A percentile compares a stretch with the other conserved stretches of the same genome.
phyloP scores from a whole-genome alignment of 306 rosid genomes.

The Trichosanthes truncata region DNA sequence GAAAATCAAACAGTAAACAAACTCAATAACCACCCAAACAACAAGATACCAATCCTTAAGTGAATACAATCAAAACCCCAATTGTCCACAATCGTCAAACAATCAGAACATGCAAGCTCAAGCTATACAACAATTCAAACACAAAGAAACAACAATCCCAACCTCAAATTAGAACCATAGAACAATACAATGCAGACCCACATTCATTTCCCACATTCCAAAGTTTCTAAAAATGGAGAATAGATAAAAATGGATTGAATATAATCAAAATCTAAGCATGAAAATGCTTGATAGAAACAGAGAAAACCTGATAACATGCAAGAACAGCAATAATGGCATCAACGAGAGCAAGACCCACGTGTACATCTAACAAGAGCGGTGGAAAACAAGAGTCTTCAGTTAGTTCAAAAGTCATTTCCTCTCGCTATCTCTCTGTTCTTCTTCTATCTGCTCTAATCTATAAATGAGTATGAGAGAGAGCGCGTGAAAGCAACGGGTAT shows the following conservation, averaged over 20 bases:
- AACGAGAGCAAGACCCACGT: slow-evolving; percentile 58
- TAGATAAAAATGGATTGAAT: neutral
- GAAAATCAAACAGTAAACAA: slow-evolving; percentile 9
- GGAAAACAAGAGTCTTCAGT: slow-evolving; percentile 55
- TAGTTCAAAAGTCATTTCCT: slow-evolving; percentile 40
- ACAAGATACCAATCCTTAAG: neutral
- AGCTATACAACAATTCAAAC: neutral
- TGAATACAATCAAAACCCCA: neutral
- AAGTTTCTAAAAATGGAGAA: neutral
- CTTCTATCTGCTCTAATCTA: slow-evolving; percentile 5
- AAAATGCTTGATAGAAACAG: slow-evolving; percentile 13
- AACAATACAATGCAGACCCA: neutral
- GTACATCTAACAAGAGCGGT: slow-evolving; percentile 33
- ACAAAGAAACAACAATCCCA: neutral
- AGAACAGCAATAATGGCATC: slow-evolving; percentile 49
- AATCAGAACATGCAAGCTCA: neutral
- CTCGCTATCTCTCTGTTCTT: slow-evolving; percentile 4
- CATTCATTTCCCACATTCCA: slow-evolving; percentile 1
- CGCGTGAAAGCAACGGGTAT: slow-evolving; percentile 13
- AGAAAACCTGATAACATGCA: slow-evolving; percentile 67
- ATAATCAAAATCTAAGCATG: neutral
- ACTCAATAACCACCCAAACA: neutral
- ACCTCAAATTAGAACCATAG: neutral
- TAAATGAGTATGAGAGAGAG: neutral
- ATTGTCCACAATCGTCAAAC: neutral